phyloP scores from a whole-genome alignment of 352 stramenopile species.

The Pythium sp. region DNA sequence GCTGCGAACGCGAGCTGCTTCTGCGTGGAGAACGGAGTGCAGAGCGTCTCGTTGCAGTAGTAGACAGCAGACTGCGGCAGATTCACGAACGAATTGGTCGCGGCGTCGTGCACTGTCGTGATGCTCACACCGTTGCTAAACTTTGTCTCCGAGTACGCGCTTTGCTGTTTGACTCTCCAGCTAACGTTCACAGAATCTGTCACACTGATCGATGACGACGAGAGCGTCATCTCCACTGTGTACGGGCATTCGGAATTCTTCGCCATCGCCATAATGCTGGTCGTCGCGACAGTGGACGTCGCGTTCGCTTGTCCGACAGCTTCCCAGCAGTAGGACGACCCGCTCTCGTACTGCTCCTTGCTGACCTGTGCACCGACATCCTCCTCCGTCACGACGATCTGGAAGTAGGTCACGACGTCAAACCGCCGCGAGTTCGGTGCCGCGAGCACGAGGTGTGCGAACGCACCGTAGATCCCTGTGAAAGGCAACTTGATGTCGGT shows the following conservation, averaged over 20 bases:
- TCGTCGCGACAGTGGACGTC: slow-evolving; percentile 13
- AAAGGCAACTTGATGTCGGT: slow-evolving; percentile 31
- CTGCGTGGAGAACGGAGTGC: slow-evolving; percentile 39
- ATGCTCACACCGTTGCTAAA: slow-evolving; percentile 28
- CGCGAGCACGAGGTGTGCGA: slow-evolving; percentile 45
- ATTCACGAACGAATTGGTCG: slow-evolving; percentile 28
- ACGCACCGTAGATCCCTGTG: slow-evolving; percentile 33
- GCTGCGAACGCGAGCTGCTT: slow-evolving; percentile 32
- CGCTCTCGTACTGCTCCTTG: slow-evolving; percentile 24
- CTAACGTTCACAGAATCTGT: slow-evolving; percentile 19
- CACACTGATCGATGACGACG: slow-evolving; percentile 20
- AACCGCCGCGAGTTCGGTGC: slow-evolving; percentile 32
- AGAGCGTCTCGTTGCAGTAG: slow-evolving; percentile 35
- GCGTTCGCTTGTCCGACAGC: slow-evolving; percentile 27
- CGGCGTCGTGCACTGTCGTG: slow-evolving; percentile 34
- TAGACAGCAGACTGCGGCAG: slow-evolving; percentile 42
- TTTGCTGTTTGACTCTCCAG: slow-evolving; percentile 32
- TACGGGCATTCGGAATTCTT: slow-evolving; percentile 46
- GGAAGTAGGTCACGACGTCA: slow-evolving; percentile 56
- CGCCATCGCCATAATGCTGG: slow-evolving; percentile 33
- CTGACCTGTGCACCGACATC: slow-evolving; percentile 23
- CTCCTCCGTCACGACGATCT: slow-evolving; percentile 35
- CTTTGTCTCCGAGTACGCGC: slow-evolving; percentile 14
- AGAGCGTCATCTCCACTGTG: slow-evolving; percentile 31
- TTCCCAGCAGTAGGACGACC: slow-evolving; percentile 48